Base-by-base conservation (phyloP, 768 basidiomycete genomes). In the Trametes cinnabarina region DNA sequence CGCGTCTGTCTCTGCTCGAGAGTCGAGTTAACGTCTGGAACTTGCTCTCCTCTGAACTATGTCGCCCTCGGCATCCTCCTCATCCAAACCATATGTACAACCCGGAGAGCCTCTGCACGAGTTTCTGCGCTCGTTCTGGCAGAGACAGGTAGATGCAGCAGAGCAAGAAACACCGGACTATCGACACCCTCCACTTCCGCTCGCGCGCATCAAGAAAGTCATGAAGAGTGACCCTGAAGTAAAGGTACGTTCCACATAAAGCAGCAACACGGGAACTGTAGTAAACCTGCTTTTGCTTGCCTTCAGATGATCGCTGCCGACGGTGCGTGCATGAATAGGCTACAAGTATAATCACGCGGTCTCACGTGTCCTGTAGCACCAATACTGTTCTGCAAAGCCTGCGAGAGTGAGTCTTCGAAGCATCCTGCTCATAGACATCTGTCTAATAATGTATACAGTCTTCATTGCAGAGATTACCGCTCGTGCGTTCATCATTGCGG, bases 221-320 rank as follows among this genome's bases (percentile, higher is more conserved):
- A 97, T 98, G 92, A 98, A 98, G 80, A 95, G 90, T 71, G 94
- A 94, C 75, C 92, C 93, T 3, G 93, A 95, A 66, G 93, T 98
- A 62, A 94, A 94, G 83, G 94, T 96, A 69, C 68, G 84, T n/a
- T n/a, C n/a, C n/a, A n/a, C n/a, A n/a, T n/a, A n/a, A n/a, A n/a
- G n/a, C n/a, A n/a, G n/a, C n/a, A n/a, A n/a, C n/a, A n/a, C n/a
- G n/a, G n/a, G n/a, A n/a, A n/a, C n/a, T n/a, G n/a, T n/a, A n/a
- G n/a, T n/a, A n/a, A n/a, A n/a, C n/a, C 69, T 43, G 15, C 46
- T 47, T 47, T 10, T 44, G n/a, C 15, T 12, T 4, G 6, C 6
- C 20, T 25, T 4, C 30, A 65, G 94, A 98, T 98, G 96, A 98
- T 98, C 65, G 94, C 96, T 51, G 93, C 94, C 57, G 96, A 99